Evolutionary conservation across 306 rosid species (phyloP).

Genomic region (Sicyos edulis): DNA sequence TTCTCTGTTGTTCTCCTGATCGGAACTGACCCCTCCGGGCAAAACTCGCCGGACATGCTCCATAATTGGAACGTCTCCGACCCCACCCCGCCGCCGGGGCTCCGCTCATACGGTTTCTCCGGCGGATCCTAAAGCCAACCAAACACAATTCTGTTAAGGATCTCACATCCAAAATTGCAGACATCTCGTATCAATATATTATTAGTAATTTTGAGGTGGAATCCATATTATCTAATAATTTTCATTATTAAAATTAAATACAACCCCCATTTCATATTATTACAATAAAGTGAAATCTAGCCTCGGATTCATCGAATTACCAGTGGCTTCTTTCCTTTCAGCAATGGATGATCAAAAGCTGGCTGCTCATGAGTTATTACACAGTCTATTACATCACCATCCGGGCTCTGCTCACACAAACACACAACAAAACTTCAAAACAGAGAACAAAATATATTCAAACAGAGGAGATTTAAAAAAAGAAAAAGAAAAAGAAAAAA

Average conservation of each 20-base stretch:
- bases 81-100: slow-evolving; percentile 22
- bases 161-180: no score
- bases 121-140: slow-evolving; percentile 53
- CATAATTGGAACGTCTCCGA: slow-evolving; percentile 59
- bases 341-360: slow-evolving; percentile 85
- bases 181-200: no score
- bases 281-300: not conserved
- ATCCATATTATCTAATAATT: no score
- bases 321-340: slow-evolving; percentile 68
- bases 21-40: slow-evolving; percentile 80
- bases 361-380: slow-evolving; percentile 68
- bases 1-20: slow-evolving; percentile 72
- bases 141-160: no score
- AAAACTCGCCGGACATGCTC: slow-evolving; percentile 61
- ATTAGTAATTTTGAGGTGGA: no score
- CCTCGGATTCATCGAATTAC: slow-evolving; percentile 27
- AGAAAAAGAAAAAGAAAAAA: not conserved
- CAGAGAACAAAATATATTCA: slow-evolving; percentile 6
- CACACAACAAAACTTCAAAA: slow-evolving; percentile 18
- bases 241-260: no score
- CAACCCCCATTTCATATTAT: no score
- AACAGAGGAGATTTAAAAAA: no score
- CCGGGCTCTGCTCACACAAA: slow-evolving; percentile 9
- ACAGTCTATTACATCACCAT: slow-evolving; percentile 83
- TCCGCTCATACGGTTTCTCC: slow-evolving; percentile 49